Evolutionary conservation across 2,329 filamentous ascomycete species (phyloP), one percentile per base, ranked within the genome.

Genomic region (Hypoxylon sp.): DNA sequence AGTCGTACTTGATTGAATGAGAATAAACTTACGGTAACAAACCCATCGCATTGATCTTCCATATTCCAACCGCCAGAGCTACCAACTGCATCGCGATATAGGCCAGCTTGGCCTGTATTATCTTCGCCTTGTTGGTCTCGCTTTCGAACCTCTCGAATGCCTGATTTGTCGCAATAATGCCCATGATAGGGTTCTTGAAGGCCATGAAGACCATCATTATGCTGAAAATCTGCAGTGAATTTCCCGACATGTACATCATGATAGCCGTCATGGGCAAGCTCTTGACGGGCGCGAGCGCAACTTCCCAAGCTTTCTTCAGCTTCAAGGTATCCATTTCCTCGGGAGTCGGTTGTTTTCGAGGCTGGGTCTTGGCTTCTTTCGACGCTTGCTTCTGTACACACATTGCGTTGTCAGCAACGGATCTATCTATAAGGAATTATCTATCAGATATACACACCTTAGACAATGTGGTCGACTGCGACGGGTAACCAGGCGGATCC

Each of bases 121-220:
- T 86, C 78, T 93, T 88, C 42, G 82, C 84, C 71, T 87, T 88
- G 74, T 93, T 97, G 35, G 88, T 89, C 59, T 94, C 90, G 19
- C 93, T 94, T 80, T 98, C 94, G 81, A 97, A 97, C 69, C 92
- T 91, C 78, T 93, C 89, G 80, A 99, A 98, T n/a, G 92, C 93
- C 77, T 91, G 88, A 78, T 96, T 94, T 52, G 95, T 95, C 73
- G 85, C 89, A 67, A 97, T 82, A 50, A 98, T 84, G 35, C 94
- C 96, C 81, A 93, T 89, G 67, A 99, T 87, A 9, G 96, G 96
- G 73, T 93, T 97, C 86, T 98, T 98, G 87, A 99, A 99, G 50
- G 97, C 91, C 92, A 98, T 98, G 77, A 95, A 94, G 17, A 98
- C 95, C 94, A 98, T 99, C 94, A 98, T 98, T 82, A 99, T 98